Evolutionary conservation across 176 grass and related monocot genomes (phyloP), one percentile per base, ranked within the genome.

Genomic region (Carex pumila): DNA sequence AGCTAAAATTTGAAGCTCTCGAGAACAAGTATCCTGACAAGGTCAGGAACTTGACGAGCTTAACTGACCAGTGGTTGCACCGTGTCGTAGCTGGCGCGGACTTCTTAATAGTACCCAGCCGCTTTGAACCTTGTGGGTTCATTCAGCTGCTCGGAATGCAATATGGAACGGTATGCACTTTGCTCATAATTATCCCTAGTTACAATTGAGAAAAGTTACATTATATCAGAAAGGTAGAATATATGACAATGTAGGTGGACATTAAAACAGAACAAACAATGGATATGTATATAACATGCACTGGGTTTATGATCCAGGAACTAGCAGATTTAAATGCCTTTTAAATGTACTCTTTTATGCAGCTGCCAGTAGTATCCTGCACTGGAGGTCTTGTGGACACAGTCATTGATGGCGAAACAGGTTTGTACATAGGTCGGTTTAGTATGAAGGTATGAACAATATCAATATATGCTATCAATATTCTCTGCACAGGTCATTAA

Each of bases 311-410:
- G 56, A 17, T 65, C 21, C 11, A 32, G 62, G 25, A 3, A 57
- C 25, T 36, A 36, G 65, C 12, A 36, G 12, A 36, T 36, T 66
- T 31, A 67, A 67, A 37, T 65, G 31, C 25, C 6, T 61, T 21
- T 36, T 67, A 37, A 7, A 67, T 14, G 22, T 13, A 67, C 25
- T 61, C 73, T 25, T 72, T 32, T 21, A 12, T 86, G 71, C 85
- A 97, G 94, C 88, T 85, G 2, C 71, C 92, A 7, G 84, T 75
- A 0, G 93, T 92, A 66, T 74, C 92, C 13, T 91, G 90, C 5
- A 97, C 94, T 2, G 94, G 94, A 0, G 94, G 94, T n/a, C 92
- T 97, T 70, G 92, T 91, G 12, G 90, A 97, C 85, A 97, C 94
- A 0, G 53, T 97, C 31, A 81, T 84, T 22, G 90, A 94, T 80